Evolutionary conservation across 1,139 yeast genomes (phyloP).

Genomic region (Taphrina communis): DNA sequence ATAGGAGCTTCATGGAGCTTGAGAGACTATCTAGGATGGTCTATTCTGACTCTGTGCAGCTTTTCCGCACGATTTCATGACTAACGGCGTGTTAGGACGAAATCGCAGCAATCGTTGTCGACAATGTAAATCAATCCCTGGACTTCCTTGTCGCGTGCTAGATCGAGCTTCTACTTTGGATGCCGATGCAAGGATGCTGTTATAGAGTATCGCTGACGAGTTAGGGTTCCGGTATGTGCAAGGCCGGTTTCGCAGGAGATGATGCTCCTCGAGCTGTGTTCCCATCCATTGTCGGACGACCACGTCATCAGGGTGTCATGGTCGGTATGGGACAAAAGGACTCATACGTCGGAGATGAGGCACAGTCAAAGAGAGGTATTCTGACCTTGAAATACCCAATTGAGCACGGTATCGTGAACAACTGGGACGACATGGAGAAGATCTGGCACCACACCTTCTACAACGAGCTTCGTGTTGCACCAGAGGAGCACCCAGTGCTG

Average conservation of each 20-base stretch:
- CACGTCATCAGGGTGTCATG: slow-evolving; percentile 97
- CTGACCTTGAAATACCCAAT: slow-evolving; percentile 98
- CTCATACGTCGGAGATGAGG: slow-evolving; percentile 99
- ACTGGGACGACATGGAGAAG: slow-evolving; percentile 99
- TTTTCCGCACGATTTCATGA: slow-evolving; percentile 6
- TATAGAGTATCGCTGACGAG: not conserved
- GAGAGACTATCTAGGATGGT: not conserved
- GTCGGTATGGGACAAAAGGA: slow-evolving; percentile 99
- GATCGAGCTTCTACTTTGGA: not conserved
- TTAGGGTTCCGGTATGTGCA: slow-evolving; percentile 40
- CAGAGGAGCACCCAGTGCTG: slow-evolving; percentile 98
- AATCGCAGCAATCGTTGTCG: slow-evolving; percentile 41
- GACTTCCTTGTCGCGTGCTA: not conserved
- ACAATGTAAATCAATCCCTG: slow-evolving; percentile 32
- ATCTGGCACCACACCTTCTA: slow-evolving; percentile 98
- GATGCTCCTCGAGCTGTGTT: slow-evolving; percentile 99
- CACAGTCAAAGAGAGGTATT: slow-evolving; percentile 99
- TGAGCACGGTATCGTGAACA: slow-evolving; percentile 99
- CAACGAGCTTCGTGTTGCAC: slow-evolving; percentile 98
- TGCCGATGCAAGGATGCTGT: not conserved
- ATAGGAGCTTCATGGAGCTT: not conserved
- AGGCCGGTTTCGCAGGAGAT: slow-evolving; percentile 97
- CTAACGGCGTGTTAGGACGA: slow-evolving; percentile 32
- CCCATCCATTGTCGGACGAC: slow-evolving; percentile 99
- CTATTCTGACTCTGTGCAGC: not conserved